Evolutionary conservation across 2,329 filamentous ascomycete species (phyloP), one percentile per base, ranked within the genome.

Genomic region (Paecilomyces dactylethromorphus): DNA sequence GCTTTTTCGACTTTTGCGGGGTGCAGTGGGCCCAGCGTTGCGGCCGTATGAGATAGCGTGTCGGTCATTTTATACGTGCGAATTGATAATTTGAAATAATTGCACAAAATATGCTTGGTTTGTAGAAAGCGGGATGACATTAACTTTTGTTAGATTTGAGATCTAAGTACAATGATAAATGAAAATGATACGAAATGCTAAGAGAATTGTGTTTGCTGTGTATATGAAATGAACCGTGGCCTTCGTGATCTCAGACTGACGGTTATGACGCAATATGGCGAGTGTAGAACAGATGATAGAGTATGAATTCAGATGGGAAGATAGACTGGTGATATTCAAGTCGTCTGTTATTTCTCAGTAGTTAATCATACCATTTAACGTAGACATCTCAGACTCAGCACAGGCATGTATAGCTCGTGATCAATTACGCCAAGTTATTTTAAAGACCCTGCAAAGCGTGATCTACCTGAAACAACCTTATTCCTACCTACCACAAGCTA

Each of bases 1-100:
- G 53, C 29, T 10, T 59, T 59, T n/a, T 58, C 60, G 13, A 61
- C 60, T 49, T 58, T 56, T 32, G 62, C 57, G 3, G 63, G 63
- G 22, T 65, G 63, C 1, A 65, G 31, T 1, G 63, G 63, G 15
- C 63, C 62, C 21, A 52, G 21, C 8, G n/a, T 52, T 8, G 21
- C 12, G 13, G 50, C 7, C 8, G 50, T 29, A n/a, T 52, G 50
- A n/a, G 21, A 29, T 6, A 52, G 22, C 13, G 50, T 52, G 22
- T 12, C n/a, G 8, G 50, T 10, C 50, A 52, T 52, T 24, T 52
- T 52, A 24, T 6, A 8, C 39, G 39, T n/a, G 3, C 35, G 5
- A 21, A n/a, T n/a, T 45, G 8, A 8, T n/a, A 45, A 18, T 6
- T 45, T 45, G 35, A n/a, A 18, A 18, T 6, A 18, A 18, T 6